These are phyloP conservation scores for Gremmenia infestans DNA, from an alignment of 2,329 filamentous ascomycete genomes.

Conservation along the genomic window DNA sequence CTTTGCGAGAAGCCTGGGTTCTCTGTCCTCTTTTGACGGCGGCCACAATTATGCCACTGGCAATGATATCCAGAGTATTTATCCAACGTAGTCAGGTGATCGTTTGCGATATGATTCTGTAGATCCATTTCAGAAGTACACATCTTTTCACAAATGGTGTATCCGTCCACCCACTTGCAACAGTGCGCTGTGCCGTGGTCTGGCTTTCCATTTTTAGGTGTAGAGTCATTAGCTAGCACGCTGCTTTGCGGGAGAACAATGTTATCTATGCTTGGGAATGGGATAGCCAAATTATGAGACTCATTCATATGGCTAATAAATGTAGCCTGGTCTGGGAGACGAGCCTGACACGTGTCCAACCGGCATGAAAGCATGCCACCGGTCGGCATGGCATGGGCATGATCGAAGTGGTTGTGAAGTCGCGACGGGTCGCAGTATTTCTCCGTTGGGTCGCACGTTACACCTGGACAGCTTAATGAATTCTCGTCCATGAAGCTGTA, in stretches of 20 bases:
- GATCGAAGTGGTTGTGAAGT: conserved; percentile 29
- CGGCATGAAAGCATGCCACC: conserved; percentile 25
- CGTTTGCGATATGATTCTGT: conserved; percentile 49
- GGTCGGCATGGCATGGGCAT: conserved; percentile 25
- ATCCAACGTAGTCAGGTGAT: conserved; percentile 43
- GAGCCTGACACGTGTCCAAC: conserved; percentile 21
- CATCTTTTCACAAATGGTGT: conserved; percentile 14
- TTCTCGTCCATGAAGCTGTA: conserved; percentile 20
- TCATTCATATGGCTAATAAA: conserved; percentile 25
- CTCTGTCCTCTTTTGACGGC: conserved; percentile 28
- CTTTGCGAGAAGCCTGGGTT: conserved; percentile 51
- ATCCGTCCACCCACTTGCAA: conserved; percentile 25
- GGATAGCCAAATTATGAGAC: conserved; percentile 19
- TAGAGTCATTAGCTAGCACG: neutral
- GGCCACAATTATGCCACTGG: conserved; percentile 51
- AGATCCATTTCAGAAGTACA: conserved; percentile 39
- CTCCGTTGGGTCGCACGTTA: conserved; percentile 19
- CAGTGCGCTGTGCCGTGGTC: conserved; percentile 10
- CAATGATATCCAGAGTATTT: conserved; percentile 48
- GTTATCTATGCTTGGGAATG: conserved; percentile 6
- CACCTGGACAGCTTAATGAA: conserved; percentile 25
- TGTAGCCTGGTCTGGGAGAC: conserved; percentile 21
- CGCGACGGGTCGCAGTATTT: conserved; percentile 21
- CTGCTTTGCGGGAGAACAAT: neutral
- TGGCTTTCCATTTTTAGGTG: neutral